Evolutionary conservation across 2,329 filamentous ascomycete genomes (phyloP), one percentile per base, ranked within the genome.

Genomic region (Penicillium thymicola): DNA sequence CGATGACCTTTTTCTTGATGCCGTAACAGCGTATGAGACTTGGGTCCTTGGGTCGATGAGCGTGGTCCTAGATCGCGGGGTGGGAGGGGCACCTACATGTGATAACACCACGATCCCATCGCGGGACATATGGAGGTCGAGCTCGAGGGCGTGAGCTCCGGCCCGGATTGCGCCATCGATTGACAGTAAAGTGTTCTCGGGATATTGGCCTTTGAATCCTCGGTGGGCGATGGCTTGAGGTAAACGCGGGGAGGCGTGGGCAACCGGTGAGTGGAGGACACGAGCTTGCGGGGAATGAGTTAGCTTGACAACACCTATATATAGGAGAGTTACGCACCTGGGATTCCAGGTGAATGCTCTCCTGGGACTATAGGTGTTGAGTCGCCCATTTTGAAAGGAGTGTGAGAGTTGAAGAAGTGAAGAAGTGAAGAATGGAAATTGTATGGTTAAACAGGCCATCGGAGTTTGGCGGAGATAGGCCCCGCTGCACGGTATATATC

Each of bases 31-130:
- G 84, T 72, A 89, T 87, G 34, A 97, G 79, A 3, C 84, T 86
- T 6, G 83, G 78, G 70, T 97, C 92, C 85, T 92, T 57, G 27
- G 11, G n/a, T 16, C n/a, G 10, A 47, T 60, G 21, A 65, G 61
- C 25, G 11, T 45, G 23, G 37, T 10, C 5, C 37, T 21, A 18
- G 8, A 18, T 28, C 16, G 23, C 4, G 10, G 6, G 16, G n/a
- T 32, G 21, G 44, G 13, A 9, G 32, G 13, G 6, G 21, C 14
- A 32, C 80, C 71, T 75, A 90, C 89, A 78, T 95, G 92, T 44
- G 88, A 90, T 40, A 97, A 76, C 10, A 97, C 90, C 0, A 96
- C 89, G 0, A 96, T 86, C 7, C 88, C 87, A 68, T 97, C 93
- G 59, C 82, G 85, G 14, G 90, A 87, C 34, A 97, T 75, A 71